Evolutionary conservation across 2,329 filamentous ascomycete genomes (phyloP).

Genomic region (Aspergillus fischeri): DNA sequence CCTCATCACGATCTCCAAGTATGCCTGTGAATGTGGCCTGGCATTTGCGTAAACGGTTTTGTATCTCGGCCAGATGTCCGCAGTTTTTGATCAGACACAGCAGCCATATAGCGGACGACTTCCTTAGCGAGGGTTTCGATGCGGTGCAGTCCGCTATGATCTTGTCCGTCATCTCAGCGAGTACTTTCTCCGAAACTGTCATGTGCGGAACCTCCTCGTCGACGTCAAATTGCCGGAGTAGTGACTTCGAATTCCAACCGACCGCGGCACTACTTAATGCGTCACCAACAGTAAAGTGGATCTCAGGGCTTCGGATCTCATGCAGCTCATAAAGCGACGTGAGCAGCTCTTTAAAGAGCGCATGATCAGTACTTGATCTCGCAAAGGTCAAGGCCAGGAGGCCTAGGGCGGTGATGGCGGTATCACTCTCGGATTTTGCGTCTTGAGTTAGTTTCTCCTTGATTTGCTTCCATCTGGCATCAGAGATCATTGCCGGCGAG

Average conservation of each 20-base stretch:
- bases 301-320: constrained; percentile 78
- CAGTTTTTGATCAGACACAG: constrained; percentile 89
- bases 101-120: constrained; percentile 93
- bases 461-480: constrained; percentile 43
- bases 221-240: constrained; percentile 73
- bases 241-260: constrained; percentile 78
- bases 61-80: constrained; percentile 70
- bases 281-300: constrained; percentile 88
- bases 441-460: constrained; percentile 61
- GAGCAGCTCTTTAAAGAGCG: constrained; percentile 50
- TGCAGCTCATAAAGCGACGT: constrained; percentile 70
- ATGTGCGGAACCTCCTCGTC: constrained; percentile 49
- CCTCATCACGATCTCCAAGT: constrained; percentile 81
- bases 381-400: constrained; percentile 60
- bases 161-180: constrained; percentile 62
- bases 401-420: constrained; percentile 75
- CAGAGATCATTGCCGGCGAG: constrained; percentile 26
- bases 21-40: constrained; percentile 86
- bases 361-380: constrained; percentile 29
- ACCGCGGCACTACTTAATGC: constrained; percentile 73
- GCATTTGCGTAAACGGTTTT: constrained; percentile 68
- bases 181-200: constrained; percentile 34
- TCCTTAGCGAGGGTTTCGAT: constrained; percentile 83
- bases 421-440: constrained; percentile 76
- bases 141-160: constrained; percentile 73